phyloP scores from a whole-genome alignment of 495 filamentous ascomycete species.

The Oleoguttula mirabilis region DNA sequence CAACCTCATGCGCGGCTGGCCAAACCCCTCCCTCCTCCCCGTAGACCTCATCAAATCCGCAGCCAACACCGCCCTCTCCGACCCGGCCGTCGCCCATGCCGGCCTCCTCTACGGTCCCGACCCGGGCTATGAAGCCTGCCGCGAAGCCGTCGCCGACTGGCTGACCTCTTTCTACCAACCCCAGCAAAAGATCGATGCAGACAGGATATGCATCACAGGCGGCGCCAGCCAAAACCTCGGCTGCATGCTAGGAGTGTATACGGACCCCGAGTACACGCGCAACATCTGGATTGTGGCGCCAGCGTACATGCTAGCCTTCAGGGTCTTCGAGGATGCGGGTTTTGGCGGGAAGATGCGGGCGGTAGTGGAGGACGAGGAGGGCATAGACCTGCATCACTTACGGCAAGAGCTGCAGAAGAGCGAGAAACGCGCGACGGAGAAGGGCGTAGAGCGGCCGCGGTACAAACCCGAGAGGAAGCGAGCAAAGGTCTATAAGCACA shows the following conservation, averaged over 20 bases:
- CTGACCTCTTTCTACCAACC: conserved; percentile 50
- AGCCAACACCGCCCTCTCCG: conserved; percentile 42
- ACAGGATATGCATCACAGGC: conserved; percentile 67
- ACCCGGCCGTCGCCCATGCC: conserved; percentile 42
- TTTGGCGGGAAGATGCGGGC: conserved; percentile 48
- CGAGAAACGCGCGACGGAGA: conserved; percentile 28
- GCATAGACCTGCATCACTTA: conserved; percentile 52
- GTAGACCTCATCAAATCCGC: conserved; percentile 43
- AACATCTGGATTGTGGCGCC: conserved; percentile 71
- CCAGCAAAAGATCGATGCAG: conserved; percentile 7
- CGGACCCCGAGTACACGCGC: conserved; percentile 63
- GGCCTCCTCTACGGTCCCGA: conserved; percentile 69
- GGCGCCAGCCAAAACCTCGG: conserved; percentile 69
- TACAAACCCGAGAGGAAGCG: conserved; percentile 28
- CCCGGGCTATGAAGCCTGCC: conserved; percentile 53
- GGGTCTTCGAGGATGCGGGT: conserved; percentile 69
- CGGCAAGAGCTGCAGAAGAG: conserved; percentile 34
- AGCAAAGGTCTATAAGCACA: conserved; percentile 62
- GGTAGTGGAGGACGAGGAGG: conserved; percentile 63
- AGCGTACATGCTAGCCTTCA: conserved; percentile 65
- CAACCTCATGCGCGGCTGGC: conserved; percentile 62
- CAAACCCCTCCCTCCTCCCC: conserved; percentile 59
- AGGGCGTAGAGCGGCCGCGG: conserved; percentile 22
- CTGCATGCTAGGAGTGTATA: conserved; percentile 58
- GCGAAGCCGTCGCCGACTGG: conserved; percentile 56